phyloP scores from a whole-genome alignment of 768 basidiomycete species.

The Coprinopsis marcescibilis region DNA sequence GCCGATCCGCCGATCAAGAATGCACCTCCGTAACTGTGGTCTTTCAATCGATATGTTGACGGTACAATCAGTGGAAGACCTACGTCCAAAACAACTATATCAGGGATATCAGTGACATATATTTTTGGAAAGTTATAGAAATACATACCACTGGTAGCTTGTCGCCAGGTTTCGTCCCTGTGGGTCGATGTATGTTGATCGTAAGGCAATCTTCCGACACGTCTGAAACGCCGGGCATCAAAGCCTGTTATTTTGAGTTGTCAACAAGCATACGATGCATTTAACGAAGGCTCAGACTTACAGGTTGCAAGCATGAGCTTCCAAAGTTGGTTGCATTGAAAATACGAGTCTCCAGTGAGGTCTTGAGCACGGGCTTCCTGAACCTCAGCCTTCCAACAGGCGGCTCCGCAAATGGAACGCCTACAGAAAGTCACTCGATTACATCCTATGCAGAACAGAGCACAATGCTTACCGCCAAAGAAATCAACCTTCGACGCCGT shows the following conservation, averaged over 20 bases:
- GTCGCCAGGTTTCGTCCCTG: constrained; percentile 21
- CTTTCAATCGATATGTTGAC: too few species aligned
- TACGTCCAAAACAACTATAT: constrained; percentile 36
- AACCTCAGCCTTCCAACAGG: constrained; percentile 45
- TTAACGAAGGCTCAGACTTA: constrained; percentile 22
- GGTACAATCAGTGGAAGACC: constrained; percentile 7
- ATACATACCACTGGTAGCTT: constrained; percentile 34
- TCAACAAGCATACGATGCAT: too few species aligned
- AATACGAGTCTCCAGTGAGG: constrained; percentile 23
- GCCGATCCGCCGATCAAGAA: constrained; percentile 24
- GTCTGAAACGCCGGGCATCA: constrained; percentile 6
- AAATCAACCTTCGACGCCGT: constrained; percentile 33
- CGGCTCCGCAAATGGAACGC: constrained; percentile 52
- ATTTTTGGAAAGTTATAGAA: background rate
- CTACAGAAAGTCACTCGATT: constrained; percentile 18
- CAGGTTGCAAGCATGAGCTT: constrained; percentile 41
- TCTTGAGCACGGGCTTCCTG: constrained; percentile 39
- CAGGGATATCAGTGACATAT: too few species aligned
- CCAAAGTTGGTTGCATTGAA: constrained; percentile 46
- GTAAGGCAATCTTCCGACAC: constrained; percentile 55
- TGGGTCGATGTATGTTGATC: constrained; percentile 55
- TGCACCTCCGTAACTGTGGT: constrained; percentile 31
- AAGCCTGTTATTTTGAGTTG: background rate
- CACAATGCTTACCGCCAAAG: constrained; percentile 33
- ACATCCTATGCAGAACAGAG: background rate